A percentile compares a stretch with the other conserved stretches of the same genome.
These are phyloP conservation scores for Helichrysum umbraculigerum DNA, from an alignment of 129 eudicot species.

Conservation along the genomic window DNA sequence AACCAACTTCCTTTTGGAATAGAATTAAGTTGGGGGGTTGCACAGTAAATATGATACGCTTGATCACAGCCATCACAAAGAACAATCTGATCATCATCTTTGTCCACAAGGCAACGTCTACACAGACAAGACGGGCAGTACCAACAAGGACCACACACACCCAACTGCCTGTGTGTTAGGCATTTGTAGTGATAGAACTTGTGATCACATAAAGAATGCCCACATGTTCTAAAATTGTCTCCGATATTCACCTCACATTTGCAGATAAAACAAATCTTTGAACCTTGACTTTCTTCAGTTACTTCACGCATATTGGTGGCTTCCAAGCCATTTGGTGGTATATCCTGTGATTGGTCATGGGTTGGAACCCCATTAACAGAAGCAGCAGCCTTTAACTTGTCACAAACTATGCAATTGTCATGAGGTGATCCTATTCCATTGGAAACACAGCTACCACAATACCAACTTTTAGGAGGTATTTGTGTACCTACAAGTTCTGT, in stretches of 20 bases:
- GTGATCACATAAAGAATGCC: conserved; percentile 59
- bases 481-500: conserved; percentile 49
- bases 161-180: conserved; percentile 54
- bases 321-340: conserved; percentile 34
- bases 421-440: conserved; percentile 59
- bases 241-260: conserved; percentile 33
- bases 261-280: conserved; percentile 54
- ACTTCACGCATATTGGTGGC: conserved; percentile 24
- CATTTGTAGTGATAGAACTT: conserved; percentile 71
- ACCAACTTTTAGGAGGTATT: conserved; percentile 73
- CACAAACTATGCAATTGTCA: conserved; percentile 66
- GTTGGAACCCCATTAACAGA: conserved; percentile 5
- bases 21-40: conserved; percentile 51
- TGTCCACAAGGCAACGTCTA: conserved; percentile 64
- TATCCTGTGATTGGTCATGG: conserved; percentile 44
- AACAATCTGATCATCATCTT: conserved; percentile 78
- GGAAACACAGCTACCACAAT: conserved; percentile 63
- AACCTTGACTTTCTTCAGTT: conserved; percentile 26
- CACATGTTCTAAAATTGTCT: conserved; percentile 54
- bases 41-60: conserved; percentile 79
- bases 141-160: conserved; percentile 63
- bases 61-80: conserved; percentile 92
- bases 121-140: conserved; percentile 95
- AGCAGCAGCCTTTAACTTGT: conserved; percentile 41
- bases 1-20: conserved; percentile 83